phyloP scores from a whole-genome alignment of 306 rosid genomes.

The Casuarina cunninghamiana region DNA sequence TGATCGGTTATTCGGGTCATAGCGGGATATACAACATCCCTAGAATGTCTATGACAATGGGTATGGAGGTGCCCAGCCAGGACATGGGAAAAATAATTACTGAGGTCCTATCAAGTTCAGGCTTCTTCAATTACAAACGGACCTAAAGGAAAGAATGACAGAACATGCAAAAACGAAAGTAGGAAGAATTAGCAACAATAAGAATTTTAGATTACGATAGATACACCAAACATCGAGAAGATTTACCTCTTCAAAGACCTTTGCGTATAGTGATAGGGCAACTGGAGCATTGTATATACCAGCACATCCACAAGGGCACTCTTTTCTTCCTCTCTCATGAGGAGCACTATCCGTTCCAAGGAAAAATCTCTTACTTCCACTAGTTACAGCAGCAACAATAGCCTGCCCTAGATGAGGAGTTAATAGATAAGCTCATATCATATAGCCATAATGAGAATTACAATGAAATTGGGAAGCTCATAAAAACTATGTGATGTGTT shows the following conservation, averaged over 20 bases:
- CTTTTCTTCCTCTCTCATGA: conserved; percentile 78
- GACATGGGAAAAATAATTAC: background rate
- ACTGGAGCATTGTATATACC: conserved; percentile 86
- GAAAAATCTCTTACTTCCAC: conserved; percentile 81
- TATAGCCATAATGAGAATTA: background rate
- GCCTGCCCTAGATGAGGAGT: conserved; percentile 57
- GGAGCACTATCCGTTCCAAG: conserved; percentile 98
- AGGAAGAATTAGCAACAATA: background rate
- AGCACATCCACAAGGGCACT: conserved; percentile 82
- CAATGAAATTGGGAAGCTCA: background rate
- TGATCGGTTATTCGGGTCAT: background rate
- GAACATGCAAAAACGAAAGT: background rate
- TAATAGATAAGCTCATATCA: conserved; percentile 14
- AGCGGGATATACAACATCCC: background rate
- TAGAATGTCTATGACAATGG: background rate
- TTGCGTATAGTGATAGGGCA: conserved; percentile 80
- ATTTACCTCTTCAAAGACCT: conserved; percentile 89
- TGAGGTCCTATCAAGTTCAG: background rate
- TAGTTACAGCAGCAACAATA: conserved; percentile 75
- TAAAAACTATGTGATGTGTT: background rate
- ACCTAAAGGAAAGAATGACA: background rate
- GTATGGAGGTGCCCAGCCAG: background rate
- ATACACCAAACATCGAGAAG: conserved; percentile 14
- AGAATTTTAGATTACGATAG: background rate
- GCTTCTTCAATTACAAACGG: background rate